These are phyloP conservation scores for Jaenimonas drosophilae DNA, from an alignment of 208 protist species.

Conservation along the genomic window DNA sequence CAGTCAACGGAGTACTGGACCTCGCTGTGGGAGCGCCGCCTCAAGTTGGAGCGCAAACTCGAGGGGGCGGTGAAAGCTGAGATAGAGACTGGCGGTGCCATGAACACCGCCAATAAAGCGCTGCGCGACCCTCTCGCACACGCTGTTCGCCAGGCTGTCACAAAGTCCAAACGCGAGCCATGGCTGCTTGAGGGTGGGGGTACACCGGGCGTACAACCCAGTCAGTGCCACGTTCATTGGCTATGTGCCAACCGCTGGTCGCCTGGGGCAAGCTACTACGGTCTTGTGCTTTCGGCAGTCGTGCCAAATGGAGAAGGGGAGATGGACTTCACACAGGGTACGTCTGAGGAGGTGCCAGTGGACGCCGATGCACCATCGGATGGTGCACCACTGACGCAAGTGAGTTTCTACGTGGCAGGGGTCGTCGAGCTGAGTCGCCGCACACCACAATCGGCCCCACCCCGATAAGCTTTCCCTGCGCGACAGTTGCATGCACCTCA, in stretches of 20 bases:
- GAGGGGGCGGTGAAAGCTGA: background rate
- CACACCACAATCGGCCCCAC: conserved; percentile 1
- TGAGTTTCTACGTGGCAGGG: conserved; percentile 14
- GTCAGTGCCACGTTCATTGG: conserved; percentile 17
- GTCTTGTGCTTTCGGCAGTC: conserved; percentile 51
- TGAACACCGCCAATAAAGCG: background rate
- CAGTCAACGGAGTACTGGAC: conserved; percentile 10
- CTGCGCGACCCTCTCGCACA: conserved; percentile 9
- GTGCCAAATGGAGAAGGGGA: conserved; percentile 10
- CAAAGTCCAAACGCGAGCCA: background rate
- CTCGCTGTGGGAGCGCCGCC: conserved; percentile 6
- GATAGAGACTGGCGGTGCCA: background rate
- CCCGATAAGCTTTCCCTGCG: too few species aligned
- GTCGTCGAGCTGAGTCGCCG: conserved; percentile 15
- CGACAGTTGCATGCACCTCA: too few species aligned
- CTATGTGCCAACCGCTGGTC: conserved; percentile 56
- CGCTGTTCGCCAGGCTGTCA: conserved; percentile 3
- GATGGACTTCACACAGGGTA: background rate
- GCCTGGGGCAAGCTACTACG: conserved; percentile 39
- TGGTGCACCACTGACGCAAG: background rate
- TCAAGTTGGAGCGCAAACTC: conserved; percentile 2
- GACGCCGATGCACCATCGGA: background rate
- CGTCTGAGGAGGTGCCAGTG: background rate
- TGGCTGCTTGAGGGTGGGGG: background rate
- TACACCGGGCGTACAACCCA: background rate